Evolutionary conservation across 768 basidiomycete species (phyloP), one percentile per base, ranked within the genome.

Genomic region (Trametes maxima): DNA sequence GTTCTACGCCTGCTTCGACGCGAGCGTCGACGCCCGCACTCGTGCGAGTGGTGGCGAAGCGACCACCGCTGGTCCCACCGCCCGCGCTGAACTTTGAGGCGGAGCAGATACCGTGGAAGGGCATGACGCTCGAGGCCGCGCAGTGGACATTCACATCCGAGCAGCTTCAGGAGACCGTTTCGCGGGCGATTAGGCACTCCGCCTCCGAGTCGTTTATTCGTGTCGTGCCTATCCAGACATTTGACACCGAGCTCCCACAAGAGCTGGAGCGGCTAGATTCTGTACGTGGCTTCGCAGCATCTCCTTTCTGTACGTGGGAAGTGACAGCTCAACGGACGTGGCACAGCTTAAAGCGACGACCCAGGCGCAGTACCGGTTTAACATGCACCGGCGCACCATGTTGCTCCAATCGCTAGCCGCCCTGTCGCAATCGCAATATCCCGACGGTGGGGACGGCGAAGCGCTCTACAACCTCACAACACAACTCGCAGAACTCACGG

Each of bases 201-300:
- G 85, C 88, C 0, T 78, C 80, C 61, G 87, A 88, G 60, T 85
- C 87, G 2, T 89, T 85, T 66, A 83, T 92, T 51, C 88, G 89
- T 3, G 77, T 92, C 11, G 78, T 92, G 21, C 82, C 88, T 13
- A 64, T 83, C 14, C 82, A 88, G 14, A 81, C 82, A 16, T 76
- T 90, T 58, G 88, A 90, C 62, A 77, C 72, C 24, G 79, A 79
- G 62, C 76, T 91, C 3, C 82, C 84, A 0, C 76, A 77, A 24
- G 90, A 92, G 70, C 69, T 83, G 4, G 80, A 84, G 56, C 80
- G 87, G 0, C 78, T 92, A 19, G 77, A 83, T 21, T 56, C 63
- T 43, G 70, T 71, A 60, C 46, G 68, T 25, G 16, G 10, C 8
- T 11, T 14, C 10, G 10, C 2, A 11, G n/a, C 46, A 39, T 13